These are phyloP conservation scores for Jatropha multifida DNA, from an alignment of 441 rosid species.

Conservation along the genomic window DNA sequence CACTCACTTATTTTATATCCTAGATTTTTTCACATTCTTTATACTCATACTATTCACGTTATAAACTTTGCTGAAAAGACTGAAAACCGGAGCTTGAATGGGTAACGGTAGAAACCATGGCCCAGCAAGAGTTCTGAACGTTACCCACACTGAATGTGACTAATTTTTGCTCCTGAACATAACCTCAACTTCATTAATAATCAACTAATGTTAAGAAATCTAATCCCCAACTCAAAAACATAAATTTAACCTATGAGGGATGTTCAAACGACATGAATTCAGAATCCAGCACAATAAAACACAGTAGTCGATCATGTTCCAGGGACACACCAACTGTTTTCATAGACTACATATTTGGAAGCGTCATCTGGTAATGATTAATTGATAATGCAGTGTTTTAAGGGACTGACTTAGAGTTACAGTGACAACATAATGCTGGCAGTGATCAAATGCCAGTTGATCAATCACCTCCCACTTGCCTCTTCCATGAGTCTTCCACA, in stretches of 20 bases:
- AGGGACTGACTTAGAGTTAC: background rate
- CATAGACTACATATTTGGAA: background rate
- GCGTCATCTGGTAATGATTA: background rate
- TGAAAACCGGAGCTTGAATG: too few species aligned
- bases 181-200: too few species aligned
- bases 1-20: too few species aligned
- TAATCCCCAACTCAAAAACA: background rate
- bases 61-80: too few species aligned
- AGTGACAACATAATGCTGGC: background rate
- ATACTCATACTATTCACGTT: too few species aligned
- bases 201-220: too few species aligned
- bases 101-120: too few species aligned
- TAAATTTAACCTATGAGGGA: background rate
- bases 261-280: background rate
- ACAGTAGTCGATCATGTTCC: background rate
- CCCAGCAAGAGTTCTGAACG: too few species aligned
- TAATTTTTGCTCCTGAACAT: too few species aligned
- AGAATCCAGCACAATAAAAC: background rate
- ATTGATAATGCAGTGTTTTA: background rate
- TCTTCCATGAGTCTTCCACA: slow-evolving; percentile 93
- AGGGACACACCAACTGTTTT: background rate
- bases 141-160: too few species aligned
- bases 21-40: too few species aligned
- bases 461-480: slow-evolving; percentile 90
- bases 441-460: background rate